Percentiles rank a stretch among this genome's conserved stretches.
phyloP scores from a whole-genome alignment of 192 early-diverging fungal species.

The Cladochytrium replicatum region DNA sequence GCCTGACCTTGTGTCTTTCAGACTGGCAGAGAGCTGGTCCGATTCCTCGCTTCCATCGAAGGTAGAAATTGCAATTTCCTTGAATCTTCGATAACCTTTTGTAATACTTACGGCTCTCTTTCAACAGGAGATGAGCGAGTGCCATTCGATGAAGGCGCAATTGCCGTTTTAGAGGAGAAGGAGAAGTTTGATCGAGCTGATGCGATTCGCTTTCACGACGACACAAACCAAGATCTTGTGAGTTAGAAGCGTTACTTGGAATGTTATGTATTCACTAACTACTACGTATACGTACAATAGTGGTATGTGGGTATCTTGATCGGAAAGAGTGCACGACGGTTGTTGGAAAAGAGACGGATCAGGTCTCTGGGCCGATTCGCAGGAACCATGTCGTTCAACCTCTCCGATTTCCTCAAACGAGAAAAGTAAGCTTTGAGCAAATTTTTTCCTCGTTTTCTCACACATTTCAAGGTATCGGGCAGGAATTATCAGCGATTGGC shows the following conservation, averaged over 20 bases:
- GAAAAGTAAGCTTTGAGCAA: too few species aligned
- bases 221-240: too few species aligned
- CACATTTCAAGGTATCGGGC: too few species aligned
- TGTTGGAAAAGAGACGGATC: slow-evolving; percentile 14
- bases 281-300: too few species aligned
- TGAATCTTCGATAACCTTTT: neutral
- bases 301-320: slow-evolving; percentile 24
- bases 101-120: neutral
- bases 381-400: slow-evolving; percentile 13
- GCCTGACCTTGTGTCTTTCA: slow-evolving; percentile 15
- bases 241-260: too few species aligned
- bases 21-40: slow-evolving; percentile 66
- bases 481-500: too few species aligned
- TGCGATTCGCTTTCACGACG: too few species aligned
- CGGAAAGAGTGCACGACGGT: slow-evolving; percentile 18
- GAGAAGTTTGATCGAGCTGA: neutral
- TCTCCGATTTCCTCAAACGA: slow-evolving; percentile 12
- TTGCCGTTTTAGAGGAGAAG: neutral
- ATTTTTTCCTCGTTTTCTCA: too few species aligned
- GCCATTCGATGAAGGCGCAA: slow-evolving; percentile 1
- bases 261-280: too few species aligned
- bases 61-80: slow-evolving; percentile 28
- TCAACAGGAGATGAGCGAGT: neutral
- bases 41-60: slow-evolving; percentile 70
- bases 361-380: slow-evolving; percentile 19